These are phyloP conservation scores for Syncephalastrum monosporum DNA, from an alignment of 371 early-diverging fungal species.

Conservation along the genomic window DNA sequence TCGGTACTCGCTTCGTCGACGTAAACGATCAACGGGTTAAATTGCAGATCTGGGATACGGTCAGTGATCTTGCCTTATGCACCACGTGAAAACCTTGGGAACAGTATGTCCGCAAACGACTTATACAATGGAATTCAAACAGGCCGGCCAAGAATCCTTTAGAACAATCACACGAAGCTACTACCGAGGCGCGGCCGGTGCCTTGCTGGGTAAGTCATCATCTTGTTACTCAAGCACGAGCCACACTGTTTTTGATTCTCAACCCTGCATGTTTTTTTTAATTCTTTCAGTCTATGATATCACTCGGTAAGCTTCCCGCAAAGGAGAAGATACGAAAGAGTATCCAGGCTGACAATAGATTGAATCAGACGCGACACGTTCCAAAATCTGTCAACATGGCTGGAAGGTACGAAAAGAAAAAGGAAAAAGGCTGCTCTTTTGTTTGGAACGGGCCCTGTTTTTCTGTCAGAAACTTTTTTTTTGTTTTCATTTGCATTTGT, in stretches of 20 bases:
- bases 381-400: slow-evolving; percentile 88
- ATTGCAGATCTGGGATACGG: slow-evolving; percentile 99
- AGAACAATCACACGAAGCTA: slow-evolving; percentile 95
- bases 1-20: slow-evolving; percentile 78
- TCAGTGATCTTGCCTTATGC: slow-evolving; percentile 18
- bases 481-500: slow-evolving; percentile 5
- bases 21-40: slow-evolving; percentile 86
- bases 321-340: not conserved
- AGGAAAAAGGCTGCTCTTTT: not conserved
- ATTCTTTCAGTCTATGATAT: slow-evolving; percentile 48
- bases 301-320: slow-evolving; percentile 28
- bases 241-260: not conserved
- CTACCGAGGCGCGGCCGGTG: slow-evolving; percentile 96
- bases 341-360: no score
- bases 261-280: slow-evolving; percentile 2
- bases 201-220: slow-evolving; percentile 27
- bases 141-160: slow-evolving; percentile 95
- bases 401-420: slow-evolving; percentile 62
- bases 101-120: no score
- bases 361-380: slow-evolving; percentile 80
- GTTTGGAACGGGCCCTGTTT: no score
- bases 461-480: not conserved
- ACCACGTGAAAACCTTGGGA: no score
- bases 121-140: not conserved
- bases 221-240: not conserved